phyloP scores from a whole-genome alignment of 1,139 yeast genomes.

The Candida sp. region DNA sequence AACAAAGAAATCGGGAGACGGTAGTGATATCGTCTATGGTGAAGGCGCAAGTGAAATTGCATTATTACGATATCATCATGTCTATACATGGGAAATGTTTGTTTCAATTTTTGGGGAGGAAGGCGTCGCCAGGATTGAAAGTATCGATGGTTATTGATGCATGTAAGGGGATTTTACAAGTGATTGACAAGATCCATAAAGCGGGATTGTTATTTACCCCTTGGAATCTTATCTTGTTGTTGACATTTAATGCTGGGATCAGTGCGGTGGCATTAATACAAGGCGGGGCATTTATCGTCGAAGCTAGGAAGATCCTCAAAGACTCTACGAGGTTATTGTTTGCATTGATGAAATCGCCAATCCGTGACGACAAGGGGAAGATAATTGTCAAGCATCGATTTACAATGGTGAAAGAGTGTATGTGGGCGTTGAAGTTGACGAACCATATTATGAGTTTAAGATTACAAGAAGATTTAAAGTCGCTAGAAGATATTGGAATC shows the following conservation, averaged over 20 bases:
- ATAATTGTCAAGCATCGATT: conserved; percentile 40
- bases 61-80: conserved; percentile 38
- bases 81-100: conserved; percentile 35
- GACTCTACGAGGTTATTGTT: conserved; percentile 24
- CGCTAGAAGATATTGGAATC: conserved; percentile 41
- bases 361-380: conserved; percentile 28
- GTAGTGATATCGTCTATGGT: conserved; percentile 18
- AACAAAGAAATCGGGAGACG: conserved; percentile 2
- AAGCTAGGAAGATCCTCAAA: conserved; percentile 23
- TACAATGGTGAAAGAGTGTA: conserved; percentile 59
- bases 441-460: conserved; percentile 49
- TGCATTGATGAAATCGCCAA: conserved; percentile 26
- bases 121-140: conserved; percentile 29
- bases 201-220: conserved; percentile 41
- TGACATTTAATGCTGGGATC: conserved; percentile 47
- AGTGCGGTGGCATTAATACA: conserved; percentile 44
- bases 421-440: conserved; percentile 61
- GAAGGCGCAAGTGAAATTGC: conserved; percentile 37
- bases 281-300: conserved; percentile 29
- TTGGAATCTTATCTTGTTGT: conserved; percentile 51
- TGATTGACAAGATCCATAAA: conserved; percentile 30
- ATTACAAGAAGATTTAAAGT: conserved; percentile 37
- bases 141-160: conserved; percentile 32
- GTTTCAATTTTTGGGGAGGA: conserved; percentile 33
- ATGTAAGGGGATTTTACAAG: conserved; percentile 32